Percentiles rank a stretch among this genome's conserved stretches.
Conservation (phyloP, 2,329 filamentous ascomycete species). For the Xylariaceae sp. region DNA sequence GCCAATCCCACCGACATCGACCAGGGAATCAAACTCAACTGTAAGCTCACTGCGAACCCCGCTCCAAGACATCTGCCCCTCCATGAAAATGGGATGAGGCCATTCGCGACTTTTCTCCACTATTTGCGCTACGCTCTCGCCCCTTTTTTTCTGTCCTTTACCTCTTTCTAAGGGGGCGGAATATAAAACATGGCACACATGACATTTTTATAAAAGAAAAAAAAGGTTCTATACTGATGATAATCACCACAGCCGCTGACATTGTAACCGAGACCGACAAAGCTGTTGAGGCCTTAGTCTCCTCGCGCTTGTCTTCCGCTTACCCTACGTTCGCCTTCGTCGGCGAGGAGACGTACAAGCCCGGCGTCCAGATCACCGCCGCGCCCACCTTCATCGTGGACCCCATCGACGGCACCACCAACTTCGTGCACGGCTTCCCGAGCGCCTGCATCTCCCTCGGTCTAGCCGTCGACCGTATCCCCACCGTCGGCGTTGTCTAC, state of each 20-base stretch:
- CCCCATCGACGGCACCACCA: constrained; percentile 76
- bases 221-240: no score
- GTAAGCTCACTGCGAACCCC: constrained; percentile 36
- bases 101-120: neutral
- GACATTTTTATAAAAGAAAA: no score
- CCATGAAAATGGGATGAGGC: constrained; percentile 1
- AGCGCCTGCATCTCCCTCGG: constrained; percentile 73
- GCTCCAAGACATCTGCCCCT: constrained; percentile 15
- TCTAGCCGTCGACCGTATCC: constrained; percentile 55
- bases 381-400: constrained; percentile 75
- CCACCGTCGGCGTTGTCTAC: constrained; percentile 69
- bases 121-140: neutral
- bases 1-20: constrained; percentile 55
- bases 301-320: constrained; percentile 41
- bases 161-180: no score
- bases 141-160: neutral
- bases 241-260: constrained; percentile 50
- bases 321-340: constrained; percentile 60
- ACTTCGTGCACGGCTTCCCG: constrained; percentile 73
- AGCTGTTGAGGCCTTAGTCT: constrained; percentile 59
- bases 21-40: constrained; percentile 59
- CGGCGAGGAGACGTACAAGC: constrained; percentile 71
- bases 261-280: constrained; percentile 64
- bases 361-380: constrained; percentile 56
- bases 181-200: no score